Base-by-base conservation (phyloP, 345 rosid species). In the Eutrema japonicum region DNA sequence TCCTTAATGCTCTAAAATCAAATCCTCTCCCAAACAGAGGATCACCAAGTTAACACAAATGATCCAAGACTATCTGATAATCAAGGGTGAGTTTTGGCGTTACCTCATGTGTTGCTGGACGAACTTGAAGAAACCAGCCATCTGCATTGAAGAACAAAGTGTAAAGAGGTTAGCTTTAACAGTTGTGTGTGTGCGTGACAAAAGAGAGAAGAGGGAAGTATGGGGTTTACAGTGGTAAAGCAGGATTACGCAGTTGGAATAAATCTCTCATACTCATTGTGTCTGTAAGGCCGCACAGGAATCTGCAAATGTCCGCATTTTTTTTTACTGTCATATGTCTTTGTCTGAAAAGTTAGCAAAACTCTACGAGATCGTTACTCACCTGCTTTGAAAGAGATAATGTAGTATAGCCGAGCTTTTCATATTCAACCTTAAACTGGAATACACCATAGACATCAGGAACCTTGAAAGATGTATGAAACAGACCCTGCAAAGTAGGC, bases 371-470 rank as follows among this genome's bases (percentile, higher is more conserved):
- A 64, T 52, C 22, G 46, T 64, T 48, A 49, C 78, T 66, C 70
- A 83, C 92, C 85, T 85, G 92, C 72, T 89, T 89, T 35, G 92
- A 79, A 67, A 89, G 87, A 30, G 89, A 85, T 70, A 89, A 59
- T 64, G 80, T 83, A 68, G 90, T 80, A 84, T 89, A 85, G 30
- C 95, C 90, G 6, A 89, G 86, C 79, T 77, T 84, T 60, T 85
- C 76, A 73, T 89, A 87, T 72, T 89, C 96, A 67, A 87, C 84
- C 80, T 87, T 89, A 66, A 87, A 89, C 71, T 89, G 92, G 81
- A 89, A 89, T 59, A 89, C 90, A 32, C 90, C 89, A 69, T 89
- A 87, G 10, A 89, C 87, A 84, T 89, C 90, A 51, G 92, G 90
- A 72, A 89, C 92, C 86, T 77, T 84, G 74, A 87, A 89, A 47